Evolutionary conservation across 1,284 basidiomycete species (phyloP), one percentile per base, ranked within the genome.

Genomic region (Mrakiaceae sp.): DNA sequence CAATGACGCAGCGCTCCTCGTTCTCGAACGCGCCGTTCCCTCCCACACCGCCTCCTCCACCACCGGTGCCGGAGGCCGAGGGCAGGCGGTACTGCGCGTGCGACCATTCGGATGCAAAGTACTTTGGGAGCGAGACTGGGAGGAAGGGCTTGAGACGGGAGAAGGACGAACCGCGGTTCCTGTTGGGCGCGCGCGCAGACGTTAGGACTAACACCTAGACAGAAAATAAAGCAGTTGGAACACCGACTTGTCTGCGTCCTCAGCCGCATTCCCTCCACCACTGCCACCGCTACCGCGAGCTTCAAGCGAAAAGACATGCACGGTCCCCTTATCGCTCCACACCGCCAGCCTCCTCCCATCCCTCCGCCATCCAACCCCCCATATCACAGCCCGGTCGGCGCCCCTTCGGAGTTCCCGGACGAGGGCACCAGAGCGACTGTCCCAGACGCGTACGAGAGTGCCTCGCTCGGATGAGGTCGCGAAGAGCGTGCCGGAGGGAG

Each of bases 301-400:
- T 74, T 75, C 65, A 95, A 81, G 47, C 86, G 84, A 43, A 74
- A 93, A 93, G 39, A 95, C 80, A 73, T 98, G 93, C 4, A 98
- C 84, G 0, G 94, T 98, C 50, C 94, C 93, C 77, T 97, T 97
- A 76, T 98, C 94, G 73, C 91, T 95, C 88, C 90, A 91, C 8
- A 88, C 88, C 70, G 87, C 89, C 1, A 94, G 7, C 84, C 85
- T 67, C 86, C 80, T 74, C 87, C 87, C 62, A 84, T 66, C 68
- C 3, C 51, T 58, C 40, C 68, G 57, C 61, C 52, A 63, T 2
- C 53, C 84, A 27, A 92, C 85, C 1, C 90, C 90, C n/a, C 55
- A 96, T 64, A 97, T 94, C 71, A 89, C 87, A 16, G 93, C 93
- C 69, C 87, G 85, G 74, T 97, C 94, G 14, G 88, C 84, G 4